Evolutionary conservation across 192 early-diverging fungal species (phyloP), one percentile per base, ranked within the genome.

Genomic region (Allomyces macrogynus): DNA sequence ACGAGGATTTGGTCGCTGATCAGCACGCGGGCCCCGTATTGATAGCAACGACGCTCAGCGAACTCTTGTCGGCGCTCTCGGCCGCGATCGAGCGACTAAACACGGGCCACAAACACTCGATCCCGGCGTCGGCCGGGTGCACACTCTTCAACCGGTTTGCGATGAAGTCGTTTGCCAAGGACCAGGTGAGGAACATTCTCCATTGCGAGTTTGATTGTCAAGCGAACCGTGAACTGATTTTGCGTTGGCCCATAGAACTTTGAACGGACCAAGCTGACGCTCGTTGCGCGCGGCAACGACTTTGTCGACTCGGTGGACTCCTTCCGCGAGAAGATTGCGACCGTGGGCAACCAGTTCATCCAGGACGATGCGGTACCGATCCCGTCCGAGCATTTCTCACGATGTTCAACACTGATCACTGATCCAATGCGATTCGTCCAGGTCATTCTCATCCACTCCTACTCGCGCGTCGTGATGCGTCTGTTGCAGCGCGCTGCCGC

Each of bases 401-500:
- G 5, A 57, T 24, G 18, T 10, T 57, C 42, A 25, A 24, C 12
- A 14, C n/a, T 61, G 10, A 60, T 43, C 27, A 70, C 70, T 23
- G 12, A 10, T 23, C 10, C 63, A 4, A 18, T 40, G 23, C 49
- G 62, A 32, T 66, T 62, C 54, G 61, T 75, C 20, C 66, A 85
- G 72, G 80, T 84, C 1, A 88, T 99, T 67, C 76, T 99, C 25
- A 79, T 99, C 22, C 96, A 99, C 71, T 91, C 91, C 24, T 95
- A 93, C 70, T 99, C 96, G 23, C 84, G 94, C 7, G 89, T 93
- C 1, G 89, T 97, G 14, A 92, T 95, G 86, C 67, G 81, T 23
- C 70, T 99, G 9, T 71, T 99, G 64, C 80, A 81, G 44, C 75
- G 80, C 61, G 92, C 88, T 7, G 82, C 86, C 7, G 81, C 80